These are phyloP conservation scores for Austroboletus novae-zelandiae DNA, from an alignment of 1,284 basidiomycete species.

Conservation along the genomic window DNA sequence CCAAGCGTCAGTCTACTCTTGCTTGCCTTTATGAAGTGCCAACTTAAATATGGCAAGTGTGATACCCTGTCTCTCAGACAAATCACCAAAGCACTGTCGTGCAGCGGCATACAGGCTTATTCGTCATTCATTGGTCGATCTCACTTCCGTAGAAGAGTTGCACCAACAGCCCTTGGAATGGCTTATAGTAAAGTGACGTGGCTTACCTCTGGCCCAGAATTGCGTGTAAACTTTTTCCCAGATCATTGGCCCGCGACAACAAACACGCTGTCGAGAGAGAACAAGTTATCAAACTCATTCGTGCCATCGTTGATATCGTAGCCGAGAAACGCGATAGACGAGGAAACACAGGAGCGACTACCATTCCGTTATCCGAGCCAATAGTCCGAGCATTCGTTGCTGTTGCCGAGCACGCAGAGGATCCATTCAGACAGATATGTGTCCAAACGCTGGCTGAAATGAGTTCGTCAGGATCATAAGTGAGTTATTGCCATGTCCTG, in stretches of 20 bases:
- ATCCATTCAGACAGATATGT: constrained; percentile 82
- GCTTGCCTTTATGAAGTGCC: neutral
- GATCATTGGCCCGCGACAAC: constrained; percentile 83
- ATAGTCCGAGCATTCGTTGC: constrained; percentile 87
- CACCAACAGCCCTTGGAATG: constrained; percentile 74
- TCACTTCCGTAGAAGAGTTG: constrained; percentile 59
- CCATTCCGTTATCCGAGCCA: constrained; percentile 67
- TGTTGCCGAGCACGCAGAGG: constrained; percentile 91
- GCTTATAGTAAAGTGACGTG: constrained; percentile 77
- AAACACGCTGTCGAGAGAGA: constrained; percentile 87
- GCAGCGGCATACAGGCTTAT: constrained; percentile 86
- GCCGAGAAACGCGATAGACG: constrained; percentile 50
- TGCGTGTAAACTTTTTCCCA: constrained; percentile 32
- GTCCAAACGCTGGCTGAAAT: constrained; percentile 93
- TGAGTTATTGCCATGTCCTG: constrained; percentile 9
- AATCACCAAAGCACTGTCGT: constrained; percentile 71
- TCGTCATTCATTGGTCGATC: constrained; percentile 76
- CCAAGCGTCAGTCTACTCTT: constrained; percentile 53
- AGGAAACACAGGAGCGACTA: constrained; percentile 41
- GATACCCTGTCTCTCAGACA: constrained; percentile 76
- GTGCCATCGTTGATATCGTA: constrained; percentile 77
- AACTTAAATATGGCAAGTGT: constrained; percentile 45
- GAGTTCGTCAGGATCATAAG: constrained; percentile 44
- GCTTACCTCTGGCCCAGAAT: neutral
- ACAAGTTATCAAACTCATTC: constrained; percentile 90